Percentiles rank a stretch among this genome's conserved stretches.
These are phyloP conservation scores for Aspergillus calidoustus DNA, from an alignment of 2,329 filamentous ascomycete genomes.

Conservation along the genomic window DNA sequence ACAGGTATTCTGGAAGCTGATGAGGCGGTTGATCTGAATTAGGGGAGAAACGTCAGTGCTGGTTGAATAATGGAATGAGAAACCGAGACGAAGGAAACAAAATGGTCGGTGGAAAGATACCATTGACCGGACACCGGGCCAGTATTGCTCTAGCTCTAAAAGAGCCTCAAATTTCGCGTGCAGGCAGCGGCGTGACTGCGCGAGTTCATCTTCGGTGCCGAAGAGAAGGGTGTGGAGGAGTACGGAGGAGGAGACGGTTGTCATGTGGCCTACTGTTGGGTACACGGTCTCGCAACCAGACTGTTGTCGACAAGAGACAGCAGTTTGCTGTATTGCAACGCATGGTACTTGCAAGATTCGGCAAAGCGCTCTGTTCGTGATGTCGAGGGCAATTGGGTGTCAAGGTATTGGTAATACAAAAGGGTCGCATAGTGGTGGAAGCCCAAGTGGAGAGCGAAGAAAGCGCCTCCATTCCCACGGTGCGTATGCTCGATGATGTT, in stretches of 20 bases:
- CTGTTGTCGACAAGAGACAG: slow-evolving; percentile 24
- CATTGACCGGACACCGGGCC: slow-evolving; percentile 6
- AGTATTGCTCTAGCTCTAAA: slow-evolving; percentile 4
- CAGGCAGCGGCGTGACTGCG: neutral
- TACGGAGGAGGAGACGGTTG: slow-evolving; percentile 42
- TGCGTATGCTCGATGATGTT: slow-evolving; percentile 24
- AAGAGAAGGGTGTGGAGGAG: slow-evolving; percentile 41
- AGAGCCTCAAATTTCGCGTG: slow-evolving; percentile 8
- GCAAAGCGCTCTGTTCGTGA: neutral
- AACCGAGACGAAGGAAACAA: neutral
- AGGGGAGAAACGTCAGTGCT: too few relatives aligned
- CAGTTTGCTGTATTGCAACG: slow-evolving; percentile 1
- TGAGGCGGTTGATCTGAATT: neutral
- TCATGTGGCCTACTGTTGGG: slow-evolving; percentile 41
- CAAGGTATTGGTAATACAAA: slow-evolving; percentile 46
- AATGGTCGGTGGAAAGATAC: neutral
- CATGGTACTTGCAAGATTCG: slow-evolving; percentile 9
- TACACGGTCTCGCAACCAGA: slow-evolving; percentile 36
- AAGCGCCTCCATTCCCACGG: slow-evolving; percentile 35
- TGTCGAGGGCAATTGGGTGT: slow-evolving; percentile 24
- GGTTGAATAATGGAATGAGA: neutral
- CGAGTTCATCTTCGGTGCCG: slow-evolving; percentile 26
- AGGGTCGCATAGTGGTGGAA: slow-evolving; percentile 45
- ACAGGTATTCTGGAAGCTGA: slow-evolving; percentile 5
- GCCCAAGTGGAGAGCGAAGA: slow-evolving; percentile 44